A percentile compares a stretch with the other conserved stretches of the same genome.
phyloP scores from a whole-genome alignment of 2,329 filamentous ascomycete species.

The Beauveria medogensis region DNA sequence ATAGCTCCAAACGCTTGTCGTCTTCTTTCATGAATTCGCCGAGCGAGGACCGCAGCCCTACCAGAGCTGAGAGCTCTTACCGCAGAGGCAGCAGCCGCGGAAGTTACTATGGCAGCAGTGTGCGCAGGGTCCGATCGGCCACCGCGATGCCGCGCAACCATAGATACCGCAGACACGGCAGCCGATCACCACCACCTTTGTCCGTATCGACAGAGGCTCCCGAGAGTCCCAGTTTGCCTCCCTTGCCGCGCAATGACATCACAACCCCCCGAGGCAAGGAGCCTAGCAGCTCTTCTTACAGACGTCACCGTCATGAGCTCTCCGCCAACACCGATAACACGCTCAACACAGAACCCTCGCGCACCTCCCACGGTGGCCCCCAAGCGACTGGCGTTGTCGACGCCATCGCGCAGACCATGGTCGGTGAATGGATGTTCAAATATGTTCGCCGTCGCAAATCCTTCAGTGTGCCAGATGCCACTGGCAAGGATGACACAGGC shows the following conservation, averaged over 20 bases:
- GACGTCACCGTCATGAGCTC: constrained; percentile 45
- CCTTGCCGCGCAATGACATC: constrained; percentile 65
- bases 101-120: constrained; percentile 51
- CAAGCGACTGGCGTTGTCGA: constrained; percentile 80
- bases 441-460: constrained; percentile 83
- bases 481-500: constrained; percentile 60
- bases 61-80: constrained; percentile 49
- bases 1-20: constrained; percentile 64
- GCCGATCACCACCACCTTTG: constrained; percentile 56
- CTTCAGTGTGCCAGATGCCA: constrained; percentile 68
- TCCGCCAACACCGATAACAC: constrained; percentile 55
- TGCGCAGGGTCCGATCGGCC: constrained; percentile 80
- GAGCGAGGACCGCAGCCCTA: constrained; percentile 74
- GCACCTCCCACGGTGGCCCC: constrained; percentile 46
- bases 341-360: constrained; percentile 28
- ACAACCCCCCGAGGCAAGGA: constrained; percentile 48
- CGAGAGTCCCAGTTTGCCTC: constrained; percentile 64
- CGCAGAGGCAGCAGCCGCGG: constrained; percentile 40
- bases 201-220: constrained; percentile 60
- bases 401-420: constrained; percentile 96
- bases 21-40: constrained; percentile 53
- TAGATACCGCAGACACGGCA: constrained; percentile 41
- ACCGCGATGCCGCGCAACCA: constrained; percentile 56
- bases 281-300: constrained; percentile 31
- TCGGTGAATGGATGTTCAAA: constrained; percentile 95